A percentile compares a stretch with the other conserved stretches of the same genome.
These are phyloP conservation scores for Papiliotrema terrestris DNA, from an alignment of 1,284 basidiomycete species.

Conservation along the genomic window DNA sequence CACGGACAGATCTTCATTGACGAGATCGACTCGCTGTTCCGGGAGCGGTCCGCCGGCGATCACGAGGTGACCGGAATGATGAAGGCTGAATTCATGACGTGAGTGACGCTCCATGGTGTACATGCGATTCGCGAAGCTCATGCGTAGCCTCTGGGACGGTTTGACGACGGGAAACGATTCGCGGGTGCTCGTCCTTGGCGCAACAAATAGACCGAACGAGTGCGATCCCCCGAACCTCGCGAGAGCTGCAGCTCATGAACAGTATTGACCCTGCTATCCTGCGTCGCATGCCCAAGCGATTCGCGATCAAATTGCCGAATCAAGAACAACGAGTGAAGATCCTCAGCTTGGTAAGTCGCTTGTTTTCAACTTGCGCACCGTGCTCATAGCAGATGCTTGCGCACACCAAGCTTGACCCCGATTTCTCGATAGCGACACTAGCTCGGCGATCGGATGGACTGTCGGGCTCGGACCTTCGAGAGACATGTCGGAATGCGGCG, in stretches of 20 bases:
- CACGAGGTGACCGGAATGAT: constrained; percentile 99
- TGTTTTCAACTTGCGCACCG: not conserved
- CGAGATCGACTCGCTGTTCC: constrained; percentile 82
- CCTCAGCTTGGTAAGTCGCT: constrained; percentile 64
- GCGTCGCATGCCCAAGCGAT: constrained; percentile 97
- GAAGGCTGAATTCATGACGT: constrained; percentile 99
- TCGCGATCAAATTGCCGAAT: constrained; percentile 80
- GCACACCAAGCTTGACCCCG: constrained; percentile 65
- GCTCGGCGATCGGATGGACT: constrained; percentile 71
- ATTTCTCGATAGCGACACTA: constrained; percentile 64
- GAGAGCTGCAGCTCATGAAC: constrained; percentile 24
- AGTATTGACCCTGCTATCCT: constrained; percentile 96
- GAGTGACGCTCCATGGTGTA: constrained; percentile 42
- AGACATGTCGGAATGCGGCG: constrained; percentile 89
- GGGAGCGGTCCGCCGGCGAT: constrained; percentile 79
- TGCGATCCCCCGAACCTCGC: constrained; percentile 28
- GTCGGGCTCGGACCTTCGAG: constrained; percentile 89
- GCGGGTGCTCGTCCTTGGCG: constrained; percentile 89
- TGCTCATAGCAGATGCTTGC: constrained; percentile 66
- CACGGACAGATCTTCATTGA: constrained; percentile 65
- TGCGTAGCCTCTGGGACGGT: constrained; percentile 86
- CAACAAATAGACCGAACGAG: constrained; percentile 80
- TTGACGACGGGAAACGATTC: constrained; percentile 68
- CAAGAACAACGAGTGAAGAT: constrained; percentile 81
- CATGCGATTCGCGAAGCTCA: not conserved